Conservation (phyloP, 805 yeast genomes). For the Metschnikowia hibisci region DNA sequence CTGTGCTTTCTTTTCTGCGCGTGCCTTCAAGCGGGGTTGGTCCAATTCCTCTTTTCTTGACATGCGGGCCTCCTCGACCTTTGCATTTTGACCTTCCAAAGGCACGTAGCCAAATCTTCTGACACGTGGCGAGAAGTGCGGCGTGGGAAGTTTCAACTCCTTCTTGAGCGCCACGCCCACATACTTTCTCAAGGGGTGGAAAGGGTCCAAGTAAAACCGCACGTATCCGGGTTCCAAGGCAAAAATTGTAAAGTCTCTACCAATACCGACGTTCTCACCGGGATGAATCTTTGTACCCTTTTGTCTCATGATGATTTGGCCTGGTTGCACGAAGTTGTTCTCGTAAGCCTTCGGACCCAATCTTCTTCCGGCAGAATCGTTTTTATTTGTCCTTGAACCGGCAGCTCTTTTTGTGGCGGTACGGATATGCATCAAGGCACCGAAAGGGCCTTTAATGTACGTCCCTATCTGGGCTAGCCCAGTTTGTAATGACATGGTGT, state of each 20-base stretch:
- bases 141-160: slow-evolving; percentile 69
- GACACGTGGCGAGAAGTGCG: slow-evolving; percentile 84
- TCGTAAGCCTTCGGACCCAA: slow-evolving; percentile 88
- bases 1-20: slow-evolving; percentile 37
- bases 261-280: slow-evolving; percentile 86
- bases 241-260: slow-evolving; percentile 88
- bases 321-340: slow-evolving; percentile 69
- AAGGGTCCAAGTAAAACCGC: slow-evolving; percentile 88
- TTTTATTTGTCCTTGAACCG: slow-evolving; percentile 90
- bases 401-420: slow-evolving; percentile 91
- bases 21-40: slow-evolving; percentile 47
- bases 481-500: slow-evolving; percentile 12
- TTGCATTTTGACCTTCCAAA: slow-evolving; percentile 50
- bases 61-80: slow-evolving; percentile 56
- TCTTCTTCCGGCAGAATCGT: slow-evolving; percentile 92
- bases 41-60: slow-evolving; percentile 64
- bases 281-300: slow-evolving; percentile 94
- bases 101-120: slow-evolving; percentile 77
- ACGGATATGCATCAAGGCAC: slow-evolving; percentile 51
- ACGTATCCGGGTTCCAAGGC: slow-evolving; percentile 94
- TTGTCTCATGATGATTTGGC: slow-evolving; percentile 88
- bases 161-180: slow-evolving; percentile 78
- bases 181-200: slow-evolving; percentile 88
- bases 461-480: slow-evolving; percentile 14
- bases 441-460: slow-evolving; percentile 9